Evolutionary conservation across 805 yeast genomes (phyloP).

Genomic region (Lachancea sp.): DNA sequence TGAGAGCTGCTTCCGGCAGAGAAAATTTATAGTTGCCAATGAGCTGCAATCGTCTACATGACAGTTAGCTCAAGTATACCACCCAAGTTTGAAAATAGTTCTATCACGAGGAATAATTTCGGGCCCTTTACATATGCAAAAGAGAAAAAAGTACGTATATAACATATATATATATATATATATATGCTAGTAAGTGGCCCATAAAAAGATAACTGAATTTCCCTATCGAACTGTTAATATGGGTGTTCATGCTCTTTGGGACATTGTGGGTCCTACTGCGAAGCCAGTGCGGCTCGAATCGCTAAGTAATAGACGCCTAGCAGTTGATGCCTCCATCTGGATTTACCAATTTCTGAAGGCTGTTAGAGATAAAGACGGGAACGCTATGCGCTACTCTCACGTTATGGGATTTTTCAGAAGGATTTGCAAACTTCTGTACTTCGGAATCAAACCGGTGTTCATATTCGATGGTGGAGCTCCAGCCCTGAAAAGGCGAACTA

Average conservation of each 20-base stretch:
- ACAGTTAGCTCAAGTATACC: too few species aligned
- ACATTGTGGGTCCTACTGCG: slow-evolving; percentile 80
- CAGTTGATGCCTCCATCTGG: slow-evolving; percentile 99
- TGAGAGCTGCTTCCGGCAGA: too few species aligned
- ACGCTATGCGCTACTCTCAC: slow-evolving; percentile 71
- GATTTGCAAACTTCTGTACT: slow-evolving; percentile 80
- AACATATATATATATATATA: too few species aligned
- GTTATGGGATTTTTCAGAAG: slow-evolving; percentile 93
- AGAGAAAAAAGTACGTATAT: too few species aligned
- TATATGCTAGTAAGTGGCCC: too few species aligned
- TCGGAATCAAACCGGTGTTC: slow-evolving; percentile 83
- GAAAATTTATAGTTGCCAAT: too few species aligned
- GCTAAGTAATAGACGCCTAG: slow-evolving; percentile 67
- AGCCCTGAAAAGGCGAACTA: slow-evolving; percentile 68
- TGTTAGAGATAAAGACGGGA: slow-evolving; percentile 80
- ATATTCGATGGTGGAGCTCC: slow-evolving; percentile 97
- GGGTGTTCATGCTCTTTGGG: slow-evolving; percentile 98
- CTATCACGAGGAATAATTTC: too few species aligned
- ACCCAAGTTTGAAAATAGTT: too few species aligned
- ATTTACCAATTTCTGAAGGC: slow-evolving; percentile 94
- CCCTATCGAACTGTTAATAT: too few species aligned
- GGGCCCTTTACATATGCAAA: too few species aligned
- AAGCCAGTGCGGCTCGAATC: slow-evolving; percentile 86
- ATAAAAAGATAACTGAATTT: too few species aligned
- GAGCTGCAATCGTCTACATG: too few species aligned